Conservation (phyloP, 139 green algal genomes). For the Haematococcus sp. region DNA sequence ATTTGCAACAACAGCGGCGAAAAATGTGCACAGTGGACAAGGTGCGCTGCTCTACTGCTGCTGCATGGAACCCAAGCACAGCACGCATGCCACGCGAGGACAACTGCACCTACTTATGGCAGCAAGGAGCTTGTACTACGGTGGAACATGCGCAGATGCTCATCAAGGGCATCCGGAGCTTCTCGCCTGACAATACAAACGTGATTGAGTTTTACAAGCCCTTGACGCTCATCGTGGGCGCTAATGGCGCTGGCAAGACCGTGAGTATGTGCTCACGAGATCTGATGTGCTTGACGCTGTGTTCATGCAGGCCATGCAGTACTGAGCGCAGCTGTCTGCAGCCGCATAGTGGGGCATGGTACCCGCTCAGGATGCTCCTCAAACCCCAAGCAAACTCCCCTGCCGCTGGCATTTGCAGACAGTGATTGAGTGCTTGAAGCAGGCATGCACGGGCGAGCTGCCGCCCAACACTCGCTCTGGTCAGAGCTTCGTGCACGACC, state of each 20-base stretch:
- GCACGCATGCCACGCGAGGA: neutral
- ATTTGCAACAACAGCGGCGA: too few species aligned
- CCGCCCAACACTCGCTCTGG: slow-evolving; percentile 87
- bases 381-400: too few species aligned
- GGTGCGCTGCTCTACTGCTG: neutral
- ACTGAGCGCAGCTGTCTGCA: too few species aligned
- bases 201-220: slow-evolving; percentile 94
- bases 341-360: too few species aligned
- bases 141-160: slow-evolving; percentile 64
- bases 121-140: neutral
- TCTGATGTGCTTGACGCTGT: neutral
- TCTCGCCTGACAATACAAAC: slow-evolving; percentile 85
- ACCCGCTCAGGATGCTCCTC: too few species aligned
- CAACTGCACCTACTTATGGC: neutral
- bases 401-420: slow-evolving; percentile 67
- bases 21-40: slow-evolving; percentile 55
- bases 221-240: slow-evolving; percentile 95
- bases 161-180: slow-evolving; percentile 96
- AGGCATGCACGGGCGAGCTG: slow-evolving; percentile 91
- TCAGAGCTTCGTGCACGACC: slow-evolving; percentile 91
- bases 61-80: neutral
- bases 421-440: slow-evolving; percentile 97
- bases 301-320: too few species aligned
- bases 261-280: slow-evolving; percentile 40
- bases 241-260: slow-evolving; percentile 97